Base-by-base conservation (phyloP, 768 basidiomycete genomes). In the Leccinum rimulosum region DNA sequence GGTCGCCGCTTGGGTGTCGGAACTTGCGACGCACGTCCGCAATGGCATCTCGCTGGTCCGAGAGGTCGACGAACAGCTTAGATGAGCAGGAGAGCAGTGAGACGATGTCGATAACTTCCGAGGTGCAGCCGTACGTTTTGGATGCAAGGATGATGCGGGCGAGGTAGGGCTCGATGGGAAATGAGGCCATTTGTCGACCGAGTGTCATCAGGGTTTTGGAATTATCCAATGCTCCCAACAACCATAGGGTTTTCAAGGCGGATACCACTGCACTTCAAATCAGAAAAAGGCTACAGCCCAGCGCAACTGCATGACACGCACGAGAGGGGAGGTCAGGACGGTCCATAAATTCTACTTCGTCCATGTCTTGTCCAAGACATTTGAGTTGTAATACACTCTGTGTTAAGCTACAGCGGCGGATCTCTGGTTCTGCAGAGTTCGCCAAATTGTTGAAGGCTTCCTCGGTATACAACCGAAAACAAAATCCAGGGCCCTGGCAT, bases 401-500 rank as follows among this genome's bases (percentile, higher is more conserved):
- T 5, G 90, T 84, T 31, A 98, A 79, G 68, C 90, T 90, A 67
- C 88, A 91, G 11, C 97, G 86, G 62, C 88, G 83, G 50, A 99
- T 97, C 74, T 98, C 97, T 1, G 96, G 96, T 65, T 92, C 85
- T 14, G 87, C 79, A 9, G 90, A 82, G 12, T 80, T 64, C 5
- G 78, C 75, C 81, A 98, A 83, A 11, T 75, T 73, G 49, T 82
- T 77, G 73, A 89, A 98, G 5, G 85, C 82, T 4, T 84, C 79
- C 70, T 95, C 90, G 0, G 96, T 94, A 75, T 96, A 99, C 12
- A 99, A 77, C 25, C 97, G 85, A 75, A 91, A 99, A 74, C 97
- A 99, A 50, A 82, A 78, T 8, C 97, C 97, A 33, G 80, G 76
- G 4, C 91, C 87, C 89, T 93, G 59, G 17, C 4, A 35, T 36